Percentiles rank a stretch among this genome's conserved stretches.
Conservation (phyloP, 805 yeast species). For the Metschnikowia lunata region DNA sequence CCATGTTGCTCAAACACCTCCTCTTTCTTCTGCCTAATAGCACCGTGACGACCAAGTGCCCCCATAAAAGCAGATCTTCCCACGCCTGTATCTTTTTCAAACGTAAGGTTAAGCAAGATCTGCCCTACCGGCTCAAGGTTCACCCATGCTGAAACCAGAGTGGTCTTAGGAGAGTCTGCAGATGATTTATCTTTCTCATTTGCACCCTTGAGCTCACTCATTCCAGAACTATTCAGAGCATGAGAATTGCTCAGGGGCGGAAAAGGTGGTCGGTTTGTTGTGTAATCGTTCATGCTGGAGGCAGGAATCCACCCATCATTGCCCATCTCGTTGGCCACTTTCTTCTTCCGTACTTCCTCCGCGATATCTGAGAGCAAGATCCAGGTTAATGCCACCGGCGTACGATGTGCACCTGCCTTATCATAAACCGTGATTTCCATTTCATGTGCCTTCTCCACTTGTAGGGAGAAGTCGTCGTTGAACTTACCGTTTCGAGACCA, state of each 20-base stretch:
- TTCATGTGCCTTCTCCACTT: conserved; percentile 89
- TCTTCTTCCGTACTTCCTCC: conserved; percentile 89
- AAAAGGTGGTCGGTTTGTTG: conserved; percentile 4
- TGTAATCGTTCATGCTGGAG: conserved; percentile 35
- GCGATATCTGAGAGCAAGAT: conserved; percentile 83
- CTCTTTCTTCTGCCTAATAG: conserved; percentile 88
- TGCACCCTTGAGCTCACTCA: background rate
- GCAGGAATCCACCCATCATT: conserved; percentile 89
- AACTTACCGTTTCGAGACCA: conserved; percentile 74
- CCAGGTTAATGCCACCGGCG: conserved; percentile 94
- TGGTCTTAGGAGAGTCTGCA: conserved; percentile 14
- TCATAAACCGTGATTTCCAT: conserved; percentile 86
- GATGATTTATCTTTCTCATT: background rate
- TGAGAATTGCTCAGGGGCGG: conserved; percentile 4
- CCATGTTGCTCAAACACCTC: conserved; percentile 94
- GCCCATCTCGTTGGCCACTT: conserved; percentile 62
- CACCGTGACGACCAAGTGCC: conserved; percentile 83
- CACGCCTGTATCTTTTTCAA: conserved; percentile 54
- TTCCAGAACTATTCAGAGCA: background rate
- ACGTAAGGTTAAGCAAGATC: conserved; percentile 69
- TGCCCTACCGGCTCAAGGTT: conserved; percentile 94
- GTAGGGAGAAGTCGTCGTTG: conserved; percentile 76
- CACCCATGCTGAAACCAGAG: conserved; percentile 76
- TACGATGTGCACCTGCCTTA: conserved; percentile 56
- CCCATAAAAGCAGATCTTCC: conserved; percentile 40